Evolutionary conservation across 2,329 filamentous ascomycete genomes (phyloP).

Genomic region (Alternaria consortialis): DNA sequence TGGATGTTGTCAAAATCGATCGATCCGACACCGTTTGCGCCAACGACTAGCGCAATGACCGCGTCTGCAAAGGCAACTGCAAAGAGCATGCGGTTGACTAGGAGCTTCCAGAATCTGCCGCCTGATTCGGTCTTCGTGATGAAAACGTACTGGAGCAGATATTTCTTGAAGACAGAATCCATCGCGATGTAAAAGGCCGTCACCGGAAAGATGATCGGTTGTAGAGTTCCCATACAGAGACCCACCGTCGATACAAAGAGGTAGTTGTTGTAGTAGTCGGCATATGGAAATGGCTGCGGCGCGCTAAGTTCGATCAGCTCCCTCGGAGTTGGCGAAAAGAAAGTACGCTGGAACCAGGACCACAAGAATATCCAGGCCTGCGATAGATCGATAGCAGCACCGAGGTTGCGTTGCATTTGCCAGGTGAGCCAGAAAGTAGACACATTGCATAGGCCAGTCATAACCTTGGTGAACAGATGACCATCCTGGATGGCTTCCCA

Average conservation of each 20-base stretch:
- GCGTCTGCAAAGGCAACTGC: constrained; percentile 79
- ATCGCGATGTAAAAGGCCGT: constrained; percentile 88
- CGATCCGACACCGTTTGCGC: constrained; percentile 66
- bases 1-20: constrained; percentile 49
- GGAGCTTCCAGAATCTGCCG: constrained; percentile 86
- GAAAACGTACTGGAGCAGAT: constrained; percentile 83
- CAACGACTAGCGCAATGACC: constrained; percentile 79
- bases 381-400: constrained; percentile 80
- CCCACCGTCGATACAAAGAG: constrained; percentile 90
- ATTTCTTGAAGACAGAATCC: constrained; percentile 92
- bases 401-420: constrained; percentile 89
- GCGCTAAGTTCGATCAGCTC: constrained; percentile 93
- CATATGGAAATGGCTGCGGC: constrained; percentile 90
- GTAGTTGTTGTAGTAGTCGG: constrained; percentile 97
- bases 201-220: constrained; percentile 85
- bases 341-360: constrained; percentile 81
- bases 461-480: constrained; percentile 70
- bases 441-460: constrained; percentile 79
- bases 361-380: constrained; percentile 83
- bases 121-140: constrained; percentile 96
- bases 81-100: constrained; percentile 93
- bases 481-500: constrained; percentile 73
- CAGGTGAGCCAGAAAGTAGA: constrained; percentile 92
- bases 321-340: constrained; percentile 85
- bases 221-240: constrained; percentile 81